Evolutionary conservation across 1,284 basidiomycete genomes (phyloP).

Genomic region (Tilletiopsis washingtonensis): DNA sequence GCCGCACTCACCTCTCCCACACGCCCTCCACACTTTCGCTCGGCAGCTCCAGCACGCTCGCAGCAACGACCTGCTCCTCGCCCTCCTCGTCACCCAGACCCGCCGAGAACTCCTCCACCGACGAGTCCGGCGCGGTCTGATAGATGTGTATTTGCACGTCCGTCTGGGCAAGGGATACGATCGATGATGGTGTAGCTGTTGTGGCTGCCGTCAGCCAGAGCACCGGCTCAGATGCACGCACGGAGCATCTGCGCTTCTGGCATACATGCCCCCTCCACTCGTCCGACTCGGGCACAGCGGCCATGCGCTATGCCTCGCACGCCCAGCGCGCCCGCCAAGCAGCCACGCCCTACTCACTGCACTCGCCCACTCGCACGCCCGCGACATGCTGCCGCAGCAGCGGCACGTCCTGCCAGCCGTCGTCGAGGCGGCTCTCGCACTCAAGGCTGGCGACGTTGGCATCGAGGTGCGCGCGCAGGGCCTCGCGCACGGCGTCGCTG

Average conservation of each 20-base stretch:
- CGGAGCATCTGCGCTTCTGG: no score
- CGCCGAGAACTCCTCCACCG: conserved; percentile 70
- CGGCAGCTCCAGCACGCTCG: conserved; percentile 76
- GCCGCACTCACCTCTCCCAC: conserved; percentile 56
- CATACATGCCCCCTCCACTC: background rate
- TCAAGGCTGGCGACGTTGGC: conserved; percentile 48
- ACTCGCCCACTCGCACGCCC: conserved; percentile 65
- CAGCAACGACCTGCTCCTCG: conserved; percentile 61
- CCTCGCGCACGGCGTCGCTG: conserved; percentile 6
- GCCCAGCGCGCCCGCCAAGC: no score
- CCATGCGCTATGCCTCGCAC: no score
- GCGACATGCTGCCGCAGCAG: conserved; percentile 69
- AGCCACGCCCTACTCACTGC: no score
- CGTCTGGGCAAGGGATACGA: conserved; percentile 16
- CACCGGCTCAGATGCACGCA: no score
- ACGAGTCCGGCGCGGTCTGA: conserved; percentile 62
- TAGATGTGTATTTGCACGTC: conserved; percentile 67
- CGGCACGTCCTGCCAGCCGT: conserved; percentile 65
- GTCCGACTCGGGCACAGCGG: no score
- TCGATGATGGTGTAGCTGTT: background rate
- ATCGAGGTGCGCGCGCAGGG: conserved; percentile 6
- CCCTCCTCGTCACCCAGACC: conserved; percentile 56
- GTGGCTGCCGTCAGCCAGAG: background rate
- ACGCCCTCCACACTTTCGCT: conserved; percentile 74
- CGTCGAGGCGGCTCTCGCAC: conserved; percentile 60